These are phyloP conservation scores for Leishmania tropica DNA, from an alignment of 208 protist species.

Conservation along the genomic window DNA sequence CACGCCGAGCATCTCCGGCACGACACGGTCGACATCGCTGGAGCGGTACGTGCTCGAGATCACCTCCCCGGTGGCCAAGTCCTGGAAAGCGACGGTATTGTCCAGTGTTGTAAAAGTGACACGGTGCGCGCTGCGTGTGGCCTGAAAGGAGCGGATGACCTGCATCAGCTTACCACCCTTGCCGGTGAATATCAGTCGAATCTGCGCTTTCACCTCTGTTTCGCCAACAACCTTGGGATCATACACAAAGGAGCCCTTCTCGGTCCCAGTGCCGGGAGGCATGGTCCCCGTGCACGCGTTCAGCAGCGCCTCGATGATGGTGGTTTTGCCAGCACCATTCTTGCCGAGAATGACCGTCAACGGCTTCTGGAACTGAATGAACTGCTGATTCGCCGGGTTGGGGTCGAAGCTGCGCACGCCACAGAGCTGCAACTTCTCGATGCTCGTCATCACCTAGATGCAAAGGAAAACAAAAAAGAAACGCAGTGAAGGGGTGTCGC, in stretches of 20 bases:
- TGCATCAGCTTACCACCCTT: slow-evolving; percentile 85
- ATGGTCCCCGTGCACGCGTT: slow-evolving; percentile 97
- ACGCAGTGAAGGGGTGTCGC: background rate
- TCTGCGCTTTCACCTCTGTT: slow-evolving; percentile 97
- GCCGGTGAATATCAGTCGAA: slow-evolving; percentile 94
- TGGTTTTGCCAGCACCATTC: slow-evolving; percentile 98
- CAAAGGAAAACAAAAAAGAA: background rate
- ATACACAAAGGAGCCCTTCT: slow-evolving; percentile 97
- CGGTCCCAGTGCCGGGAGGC: slow-evolving; percentile 92
- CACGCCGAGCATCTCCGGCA: slow-evolving; percentile 98
- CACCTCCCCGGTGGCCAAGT: slow-evolving; percentile 79
- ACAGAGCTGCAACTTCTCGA: slow-evolving; percentile 96
- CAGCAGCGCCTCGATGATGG: slow-evolving; percentile 98
- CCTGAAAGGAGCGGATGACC: slow-evolving; percentile 93
- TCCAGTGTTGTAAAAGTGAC: slow-evolving; percentile 94
- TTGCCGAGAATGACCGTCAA: slow-evolving; percentile 99
- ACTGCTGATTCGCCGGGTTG: slow-evolving; percentile 72
- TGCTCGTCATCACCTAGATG: slow-evolving; percentile 90
- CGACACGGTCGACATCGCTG: slow-evolving; percentile 95
- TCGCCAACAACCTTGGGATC: slow-evolving; percentile 97
- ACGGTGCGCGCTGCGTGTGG: slow-evolving; percentile 88
- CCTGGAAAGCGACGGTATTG: slow-evolving; percentile 92
- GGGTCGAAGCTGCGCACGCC: slow-evolving; percentile 98
- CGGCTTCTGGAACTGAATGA: slow-evolving; percentile 97
- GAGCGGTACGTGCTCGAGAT: slow-evolving; percentile 88